phyloP scores from a whole-genome alignment of 257 asterid genomes.

The Solanum chiquidenum region DNA sequence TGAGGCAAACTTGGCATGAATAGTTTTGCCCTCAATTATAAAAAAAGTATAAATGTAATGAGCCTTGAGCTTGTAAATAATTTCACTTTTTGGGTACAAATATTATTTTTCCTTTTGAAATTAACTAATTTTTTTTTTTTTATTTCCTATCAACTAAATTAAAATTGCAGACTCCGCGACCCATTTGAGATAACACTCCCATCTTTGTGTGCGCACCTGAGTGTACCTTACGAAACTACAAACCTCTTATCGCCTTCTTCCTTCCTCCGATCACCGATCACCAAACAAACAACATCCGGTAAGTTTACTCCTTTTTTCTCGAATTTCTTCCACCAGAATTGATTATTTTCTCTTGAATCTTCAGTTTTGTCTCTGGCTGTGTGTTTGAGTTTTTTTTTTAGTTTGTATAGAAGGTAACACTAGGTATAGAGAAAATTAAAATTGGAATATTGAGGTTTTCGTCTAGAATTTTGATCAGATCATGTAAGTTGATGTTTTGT shows the following conservation, averaged over 20 bases:
- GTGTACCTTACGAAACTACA: not conserved
- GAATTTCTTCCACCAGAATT: not conserved
- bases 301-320: not conserved
- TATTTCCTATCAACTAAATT: too few species aligned
- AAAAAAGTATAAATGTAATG: too few species aligned
- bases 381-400: not conserved
- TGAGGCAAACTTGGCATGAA: too few species aligned
- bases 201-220: too few species aligned
- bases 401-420: not conserved
- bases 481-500: not conserved
- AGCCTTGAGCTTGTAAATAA: too few species aligned
- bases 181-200: too few species aligned
- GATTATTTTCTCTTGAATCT: not conserved
- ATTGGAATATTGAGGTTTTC: not conserved
- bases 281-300: not conserved
- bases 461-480: not conserved
- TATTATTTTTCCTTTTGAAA: too few species aligned
- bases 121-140: too few species aligned
- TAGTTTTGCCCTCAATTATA: too few species aligned
- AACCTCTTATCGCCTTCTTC: not conserved
- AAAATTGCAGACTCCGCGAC: accelerated
- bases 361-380: not conserved
- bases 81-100: too few species aligned
- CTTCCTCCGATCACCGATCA: not conserved
- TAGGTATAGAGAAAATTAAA: not conserved